A percentile compares a stretch with the other conserved stretches of the same genome.
Evolutionary conservation across 108 stramenopile genomes (phyloP).

Genomic region (Cyclostephanos tholiformis): DNA sequence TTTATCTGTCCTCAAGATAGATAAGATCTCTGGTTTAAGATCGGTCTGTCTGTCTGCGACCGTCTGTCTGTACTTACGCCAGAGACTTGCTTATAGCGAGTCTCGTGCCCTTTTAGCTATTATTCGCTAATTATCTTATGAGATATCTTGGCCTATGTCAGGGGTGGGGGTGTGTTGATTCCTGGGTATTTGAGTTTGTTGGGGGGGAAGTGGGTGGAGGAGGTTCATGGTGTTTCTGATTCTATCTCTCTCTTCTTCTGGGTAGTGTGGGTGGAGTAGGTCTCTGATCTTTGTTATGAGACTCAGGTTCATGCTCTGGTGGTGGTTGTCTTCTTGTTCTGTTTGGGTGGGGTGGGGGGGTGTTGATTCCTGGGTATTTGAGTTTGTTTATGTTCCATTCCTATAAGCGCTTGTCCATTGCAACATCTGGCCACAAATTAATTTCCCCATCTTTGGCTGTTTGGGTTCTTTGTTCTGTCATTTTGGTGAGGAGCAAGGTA

Average conservation of each 20-base stretch:
- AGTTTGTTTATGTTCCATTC: neutral
- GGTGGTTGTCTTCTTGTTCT: neutral
- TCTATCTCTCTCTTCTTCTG: too few species aligned
- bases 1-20: too few species aligned
- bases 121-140: too few species aligned
- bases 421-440: neutral
- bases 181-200: constrained; percentile 1
- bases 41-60: too few species aligned
- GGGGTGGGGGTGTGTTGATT: neutral
- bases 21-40: too few species aligned
- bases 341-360: neutral
- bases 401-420: neutral
- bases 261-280: too few species aligned
- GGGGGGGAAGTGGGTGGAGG: too few species aligned
- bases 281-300: neutral
- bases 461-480: neutral
- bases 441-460: neutral
- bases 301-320: neutral
- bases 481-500: neutral
- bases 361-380: neutral
- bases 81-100: too few species aligned
- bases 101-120: too few species aligned
- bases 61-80: too few species aligned
- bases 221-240: too few species aligned
- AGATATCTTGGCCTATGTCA: too few species aligned